Evolutionary conservation across 306 rosid genomes (phyloP).

Genomic region (Acacia melanoxylon): DNA sequence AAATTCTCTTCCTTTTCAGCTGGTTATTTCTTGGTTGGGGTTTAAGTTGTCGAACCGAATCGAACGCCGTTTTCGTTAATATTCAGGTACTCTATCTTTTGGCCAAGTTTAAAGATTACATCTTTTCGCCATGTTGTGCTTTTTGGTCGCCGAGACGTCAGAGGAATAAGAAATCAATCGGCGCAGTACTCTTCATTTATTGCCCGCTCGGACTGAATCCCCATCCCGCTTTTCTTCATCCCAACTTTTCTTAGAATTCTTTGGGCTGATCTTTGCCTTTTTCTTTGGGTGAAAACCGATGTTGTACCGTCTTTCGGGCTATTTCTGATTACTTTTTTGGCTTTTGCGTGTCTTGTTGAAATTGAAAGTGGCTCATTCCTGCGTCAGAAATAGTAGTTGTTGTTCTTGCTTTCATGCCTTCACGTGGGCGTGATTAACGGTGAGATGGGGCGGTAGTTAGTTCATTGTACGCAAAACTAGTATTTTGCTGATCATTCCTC

Average conservation of each 20-base stretch:
- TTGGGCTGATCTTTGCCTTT: neutral
- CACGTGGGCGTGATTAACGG: neutral
- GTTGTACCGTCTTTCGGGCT: neutral
- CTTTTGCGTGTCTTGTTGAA: neutral
- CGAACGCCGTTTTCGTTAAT: neutral
- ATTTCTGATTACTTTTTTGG: neutral
- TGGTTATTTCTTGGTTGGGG: slow-evolving; percentile 22
- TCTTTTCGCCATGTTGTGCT: neutral
- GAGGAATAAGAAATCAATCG: neutral
- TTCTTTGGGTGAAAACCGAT: neutral
- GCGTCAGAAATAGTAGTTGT: neutral
- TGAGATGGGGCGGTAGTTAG: neutral
- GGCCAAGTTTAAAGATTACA: neutral
- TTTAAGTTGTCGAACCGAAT: slow-evolving; percentile 13
- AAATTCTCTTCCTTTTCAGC: neutral
- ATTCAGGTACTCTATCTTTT: slow-evolving; percentile 1
- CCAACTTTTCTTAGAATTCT: neutral
- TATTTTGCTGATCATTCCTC: neutral
- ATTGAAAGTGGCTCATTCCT: neutral
- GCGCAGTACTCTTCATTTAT: neutral
- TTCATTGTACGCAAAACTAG: neutral
- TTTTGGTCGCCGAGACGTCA: neutral
- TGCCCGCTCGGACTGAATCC: neutral
- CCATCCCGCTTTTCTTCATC: neutral
- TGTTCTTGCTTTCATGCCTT: neutral